Percentiles rank a stretch among this genome's conserved stretches.
These are phyloP conservation scores for Fusarium zealandicum DNA, from an alignment of 2,329 filamentous ascomycete genomes.

Conservation along the genomic window DNA sequence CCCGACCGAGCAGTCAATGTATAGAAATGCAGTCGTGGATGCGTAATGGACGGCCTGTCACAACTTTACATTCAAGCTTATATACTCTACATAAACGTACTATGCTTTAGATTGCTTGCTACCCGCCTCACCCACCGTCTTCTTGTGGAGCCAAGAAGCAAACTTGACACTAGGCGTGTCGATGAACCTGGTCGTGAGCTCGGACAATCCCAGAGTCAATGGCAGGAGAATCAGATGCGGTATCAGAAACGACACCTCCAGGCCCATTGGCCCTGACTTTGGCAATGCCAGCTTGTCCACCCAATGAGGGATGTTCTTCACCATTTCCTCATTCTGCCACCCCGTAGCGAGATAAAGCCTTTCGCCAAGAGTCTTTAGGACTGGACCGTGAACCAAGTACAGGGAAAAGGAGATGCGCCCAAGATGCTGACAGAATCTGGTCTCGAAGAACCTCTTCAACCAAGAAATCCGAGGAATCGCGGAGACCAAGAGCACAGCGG, in stretches of 20 bases:
- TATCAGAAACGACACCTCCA: conserved; percentile 66
- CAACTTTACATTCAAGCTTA: conserved; percentile 21
- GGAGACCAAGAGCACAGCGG: conserved; percentile 63
- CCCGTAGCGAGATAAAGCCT: conserved; percentile 69
- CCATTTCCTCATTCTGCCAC: conserved; percentile 57
- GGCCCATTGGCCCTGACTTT: conserved; percentile 62
- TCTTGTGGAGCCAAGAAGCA: conserved; percentile 63
- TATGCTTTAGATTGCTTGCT: conserved; percentile 31
- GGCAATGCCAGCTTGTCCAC: conserved; percentile 63
- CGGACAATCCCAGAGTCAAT: conserved; percentile 64
- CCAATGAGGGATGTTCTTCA: conserved; percentile 62
- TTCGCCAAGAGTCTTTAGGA: conserved; percentile 67
- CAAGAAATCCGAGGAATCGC: conserved; percentile 63
- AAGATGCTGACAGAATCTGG: conserved; percentile 65
- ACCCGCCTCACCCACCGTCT: conserved; percentile 43
- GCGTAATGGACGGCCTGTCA: conserved; percentile 2
- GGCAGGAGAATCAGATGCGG: conserved; percentile 68
- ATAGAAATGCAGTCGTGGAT: not conserved
- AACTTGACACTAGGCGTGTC: conserved; percentile 68
- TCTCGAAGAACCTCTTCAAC: conserved; percentile 66
- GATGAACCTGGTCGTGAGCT: conserved; percentile 61
- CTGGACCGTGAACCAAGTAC: conserved; percentile 70
- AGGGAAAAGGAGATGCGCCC: conserved; percentile 68
- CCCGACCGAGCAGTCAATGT: not conserved
- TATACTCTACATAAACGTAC: conserved; percentile 8